Base-by-base conservation (phyloP, 495 filamentous ascomycete genomes). In the Podospora anserina region DNA sequence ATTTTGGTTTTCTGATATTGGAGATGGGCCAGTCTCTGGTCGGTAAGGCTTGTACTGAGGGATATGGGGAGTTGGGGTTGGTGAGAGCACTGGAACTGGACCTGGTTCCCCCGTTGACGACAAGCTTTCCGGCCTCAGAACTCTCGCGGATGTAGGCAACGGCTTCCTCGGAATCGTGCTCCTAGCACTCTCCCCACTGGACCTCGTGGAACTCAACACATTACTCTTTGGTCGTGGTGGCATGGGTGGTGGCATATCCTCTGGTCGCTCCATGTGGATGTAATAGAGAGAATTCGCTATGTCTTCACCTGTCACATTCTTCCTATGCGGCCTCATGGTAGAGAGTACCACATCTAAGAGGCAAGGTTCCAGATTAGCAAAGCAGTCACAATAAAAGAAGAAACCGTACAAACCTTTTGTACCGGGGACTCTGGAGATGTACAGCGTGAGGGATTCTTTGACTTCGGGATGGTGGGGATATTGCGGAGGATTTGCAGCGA, bases 401-500 rank as follows among this genome's bases (percentile, higher is more conserved):
- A 61, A 27, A 23, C 16, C 18, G 27, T 34, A 77, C 83, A 44
- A 82, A 94, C 93, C 93, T 88, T 87, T 87, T 69, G 90, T 96
- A 16, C 95, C 94, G 2, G 94, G 94, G 0, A 98, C 94, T 66
- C 93, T 84, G 13, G 93, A 93, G 69, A 98, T 96, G 75, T 98
- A 98, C 26, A 98, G 82, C 3, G 88, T 87, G 55, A 98, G 78
- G 7, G 91, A 88, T 53, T 90, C 84, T 64, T 87, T 84, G 68
- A 79, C 82, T 67, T 88, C n/a, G 87, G 90, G 80, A 88, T 90
- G 70, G 86, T 85, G 60, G 27, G 92, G 91, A 76, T 95, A 93
- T 64, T 86, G 83, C 39, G 94, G 94, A 55, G 95, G 94, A 75
- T 95, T 92, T 56, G 91, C 87, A 60, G 95, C 94, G 68, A 97